phyloP scores from a whole-genome alignment of 139 green algal genomes.

The Micromonas pusilla region DNA sequence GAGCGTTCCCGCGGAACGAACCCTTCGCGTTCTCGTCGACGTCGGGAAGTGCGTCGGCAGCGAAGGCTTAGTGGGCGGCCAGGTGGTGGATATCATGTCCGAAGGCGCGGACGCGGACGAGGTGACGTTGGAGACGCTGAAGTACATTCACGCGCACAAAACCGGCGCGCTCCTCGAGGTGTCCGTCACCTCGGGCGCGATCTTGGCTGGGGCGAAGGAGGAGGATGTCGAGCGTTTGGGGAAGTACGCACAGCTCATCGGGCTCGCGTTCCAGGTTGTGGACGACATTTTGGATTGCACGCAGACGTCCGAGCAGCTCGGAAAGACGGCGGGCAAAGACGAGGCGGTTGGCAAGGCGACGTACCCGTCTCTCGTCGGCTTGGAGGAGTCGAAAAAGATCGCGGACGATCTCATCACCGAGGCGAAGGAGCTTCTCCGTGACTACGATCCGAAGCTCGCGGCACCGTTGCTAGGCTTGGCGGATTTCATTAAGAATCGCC shows the following conservation, averaged over 20 bases:
- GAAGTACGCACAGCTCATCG: constrained; percentile 87
- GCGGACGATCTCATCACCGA: constrained; percentile 83
- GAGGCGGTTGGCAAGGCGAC: constrained; percentile 88
- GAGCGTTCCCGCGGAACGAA: constrained; percentile 63
- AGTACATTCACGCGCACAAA: constrained; percentile 99
- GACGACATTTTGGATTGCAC: constrained; percentile 99
- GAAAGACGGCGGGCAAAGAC: constrained; percentile 98
- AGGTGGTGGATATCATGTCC: constrained; percentile 75
- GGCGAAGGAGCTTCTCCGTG: constrained; percentile 76
- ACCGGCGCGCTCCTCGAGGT: constrained; percentile 94
- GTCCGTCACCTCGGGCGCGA: constrained; percentile 82
- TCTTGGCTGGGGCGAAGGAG: constrained; percentile 64
- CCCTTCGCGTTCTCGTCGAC: constrained; percentile 78
- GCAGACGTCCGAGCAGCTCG: constrained; percentile 70
- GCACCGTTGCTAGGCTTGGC: constrained; percentile 84
- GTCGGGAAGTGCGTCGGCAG: constrained; percentile 76
- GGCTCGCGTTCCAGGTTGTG: constrained; percentile 97
- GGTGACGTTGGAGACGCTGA: constrained; percentile 81
- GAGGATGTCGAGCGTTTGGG: constrained; percentile 79
- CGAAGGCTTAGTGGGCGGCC: constrained; percentile 88
- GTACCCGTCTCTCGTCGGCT: constrained; percentile 70
- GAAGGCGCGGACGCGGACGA: constrained; percentile 64
- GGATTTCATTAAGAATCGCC: constrained; percentile 88
- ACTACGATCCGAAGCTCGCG: constrained; percentile 57
- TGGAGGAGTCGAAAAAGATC: constrained; percentile 53